Base-by-base conservation (phyloP, 345 rosid genomes). In the Adansonia digitata region DNA sequence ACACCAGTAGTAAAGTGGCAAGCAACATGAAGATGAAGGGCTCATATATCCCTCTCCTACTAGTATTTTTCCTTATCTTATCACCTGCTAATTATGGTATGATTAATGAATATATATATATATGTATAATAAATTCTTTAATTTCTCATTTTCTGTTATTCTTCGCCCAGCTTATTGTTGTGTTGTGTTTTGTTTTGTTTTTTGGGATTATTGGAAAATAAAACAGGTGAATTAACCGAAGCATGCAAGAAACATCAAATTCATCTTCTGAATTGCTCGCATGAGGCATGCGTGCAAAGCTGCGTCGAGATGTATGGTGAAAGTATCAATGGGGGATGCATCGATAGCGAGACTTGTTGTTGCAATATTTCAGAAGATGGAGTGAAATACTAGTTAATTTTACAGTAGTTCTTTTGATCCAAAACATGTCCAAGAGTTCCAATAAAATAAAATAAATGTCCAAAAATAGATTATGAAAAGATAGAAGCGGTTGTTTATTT, bases 301-400 rank as follows among this genome's bases (percentile, higher is more conserved):
- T 65, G 70, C 49, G 51, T 40, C 5, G 51, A 40, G 0, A 65
- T 0, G 18, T 65, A 65, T n/a, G 70, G 70, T 40, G 18, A 40
- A 37, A 18, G 27, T 11, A 22, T 65, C 46, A 65, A 65, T 65
- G 70, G 70, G 3, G 70, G 48, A 65, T 65, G 70, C 31, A 40
- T 20, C 3, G 31, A 65, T 40, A n/a, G 22, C 8, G 7, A 40
- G 18, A 40, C 69, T 10, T 64, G 69, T 20, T 64, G 69, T 20
- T 64, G 69, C 49, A 31, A 31, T 31, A 31, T 31, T 31, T 1
- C 1, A 31, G 34, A 31, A 31, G 34, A 31, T 31, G 34, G 3
- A 31, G 3, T 31, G 34, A 31, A 31, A 31, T 31, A 31, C 34
- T 31, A 31, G 2, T 31, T 31, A 31, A 31, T 31, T 31, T 31